Evolutionary conservation across 768 basidiomycete species (phyloP).

Genomic region (Lepiota venenata): DNA sequence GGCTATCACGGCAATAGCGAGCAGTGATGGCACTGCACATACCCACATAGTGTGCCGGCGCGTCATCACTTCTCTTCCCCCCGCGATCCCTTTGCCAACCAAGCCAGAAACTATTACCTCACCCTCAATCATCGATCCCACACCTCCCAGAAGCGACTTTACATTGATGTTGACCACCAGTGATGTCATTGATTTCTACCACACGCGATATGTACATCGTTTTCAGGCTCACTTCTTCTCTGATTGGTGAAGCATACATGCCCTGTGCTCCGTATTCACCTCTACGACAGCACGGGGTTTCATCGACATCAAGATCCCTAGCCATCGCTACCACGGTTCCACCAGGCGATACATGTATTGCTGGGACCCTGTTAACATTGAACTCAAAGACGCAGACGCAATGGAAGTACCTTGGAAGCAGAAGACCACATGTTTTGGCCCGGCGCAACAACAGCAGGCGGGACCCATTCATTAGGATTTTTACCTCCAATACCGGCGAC

Average conservation of each 20-base stretch:
- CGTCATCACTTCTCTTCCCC: conserved; percentile 83
- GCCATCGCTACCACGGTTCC: conserved; percentile 98
- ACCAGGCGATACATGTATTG: too few species aligned
- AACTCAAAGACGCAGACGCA: conserved; percentile 72
- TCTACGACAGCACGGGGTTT: conserved; percentile 86
- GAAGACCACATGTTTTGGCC: conserved; percentile 88
- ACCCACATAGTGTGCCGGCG: conserved; percentile 72
- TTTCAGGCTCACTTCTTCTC: conserved; percentile 97
- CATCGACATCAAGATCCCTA: conserved; percentile 89
- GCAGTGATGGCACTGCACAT: conserved; percentile 94
- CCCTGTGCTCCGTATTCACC: conserved; percentile 91
- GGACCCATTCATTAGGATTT: conserved; percentile 83
- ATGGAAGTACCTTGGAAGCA: conserved; percentile 90
- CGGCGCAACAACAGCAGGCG: too few species aligned
- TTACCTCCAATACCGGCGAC: conserved; percentile 80
- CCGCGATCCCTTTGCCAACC: conserved; percentile 28
- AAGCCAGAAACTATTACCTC: conserved; percentile 13
- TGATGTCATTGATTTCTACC: too few species aligned
- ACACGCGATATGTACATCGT: too few species aligned
- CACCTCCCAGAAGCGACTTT: too few species aligned
- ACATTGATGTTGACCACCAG: too few species aligned
- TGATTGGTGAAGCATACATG: conserved; percentile 88
- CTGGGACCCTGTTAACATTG: conserved; percentile 70
- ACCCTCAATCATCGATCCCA: conserved; percentile 13
- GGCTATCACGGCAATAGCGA: conserved; percentile 78